Percentiles rank a stretch among this genome's conserved stretches.
These are phyloP conservation scores for Camellia oleifera DNA, from an alignment of 179 eudicot species.

Conservation along the genomic window DNA sequence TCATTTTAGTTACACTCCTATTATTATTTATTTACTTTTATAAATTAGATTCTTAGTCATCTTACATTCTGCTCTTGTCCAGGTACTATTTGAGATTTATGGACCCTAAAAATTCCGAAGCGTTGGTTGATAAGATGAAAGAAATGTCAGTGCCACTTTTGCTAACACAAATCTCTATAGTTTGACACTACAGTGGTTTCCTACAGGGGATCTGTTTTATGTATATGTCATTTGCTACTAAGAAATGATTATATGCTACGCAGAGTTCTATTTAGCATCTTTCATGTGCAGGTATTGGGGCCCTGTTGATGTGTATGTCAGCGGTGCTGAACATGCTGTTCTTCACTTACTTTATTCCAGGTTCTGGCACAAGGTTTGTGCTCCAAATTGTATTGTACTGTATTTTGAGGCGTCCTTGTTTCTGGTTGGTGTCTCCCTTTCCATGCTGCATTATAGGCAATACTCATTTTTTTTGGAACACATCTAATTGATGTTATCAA, in stretches of 20 bases:
- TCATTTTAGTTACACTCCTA: too few relatives aligned
- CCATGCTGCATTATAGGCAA: background rate
- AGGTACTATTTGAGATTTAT: constrained; percentile 99
- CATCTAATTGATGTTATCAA: background rate
- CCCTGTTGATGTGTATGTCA: constrained; percentile 98
- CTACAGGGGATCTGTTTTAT: background rate
- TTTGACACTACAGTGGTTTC: constrained; percentile 1
- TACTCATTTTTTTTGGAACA: background rate
- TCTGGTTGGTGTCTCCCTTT: constrained; percentile 6
- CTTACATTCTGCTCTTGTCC: constrained; percentile 18
- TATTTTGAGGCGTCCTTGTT: background rate
- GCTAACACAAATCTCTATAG: background rate
- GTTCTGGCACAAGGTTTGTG: constrained; percentile 97
- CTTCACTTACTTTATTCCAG: constrained; percentile 96
- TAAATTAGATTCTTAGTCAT: too few relatives aligned
- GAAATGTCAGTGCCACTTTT: constrained; percentile 56
- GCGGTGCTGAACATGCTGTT: constrained; percentile 99
- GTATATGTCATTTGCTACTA: too few relatives aligned
- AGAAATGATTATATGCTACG: background rate
- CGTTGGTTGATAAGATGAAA: constrained; percentile 75
- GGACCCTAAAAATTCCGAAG: constrained; percentile 84
- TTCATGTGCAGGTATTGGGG: constrained; percentile 80
- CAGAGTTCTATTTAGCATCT: constrained; percentile 1
- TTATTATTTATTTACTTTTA: too few relatives aligned
- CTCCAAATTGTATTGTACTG: constrained; percentile 8